Percentiles rank a stretch among this genome's conserved stretches.
phyloP scores from a whole-genome alignment of 2,329 filamentous ascomycete species.

The Ophiocordyceps unilateralis region DNA sequence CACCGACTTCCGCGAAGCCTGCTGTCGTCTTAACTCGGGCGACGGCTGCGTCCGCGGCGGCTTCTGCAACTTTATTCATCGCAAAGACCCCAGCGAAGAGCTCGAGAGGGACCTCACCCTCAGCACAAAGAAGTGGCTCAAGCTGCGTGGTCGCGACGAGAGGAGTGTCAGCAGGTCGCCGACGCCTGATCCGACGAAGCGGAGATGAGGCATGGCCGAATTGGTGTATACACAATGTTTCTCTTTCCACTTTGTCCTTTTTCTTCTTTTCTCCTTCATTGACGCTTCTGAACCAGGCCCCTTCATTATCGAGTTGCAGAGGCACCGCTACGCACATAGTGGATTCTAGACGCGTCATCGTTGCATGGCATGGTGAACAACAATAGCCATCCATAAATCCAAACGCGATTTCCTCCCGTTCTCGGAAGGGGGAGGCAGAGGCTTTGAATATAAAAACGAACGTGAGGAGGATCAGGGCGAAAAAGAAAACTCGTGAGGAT shows the following conservation, averaged over 20 bases:
- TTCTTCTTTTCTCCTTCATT: neutral
- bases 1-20: conserved; percentile 95
- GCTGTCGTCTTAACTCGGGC: conserved; percentile 82
- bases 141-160: conserved; percentile 65
- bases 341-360: too few species aligned
- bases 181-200: conserved; percentile 52
- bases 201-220: too few species aligned
- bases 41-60: conserved; percentile 92
- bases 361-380: too few species aligned
- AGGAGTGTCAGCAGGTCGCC: conserved; percentile 69
- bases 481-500: neutral
- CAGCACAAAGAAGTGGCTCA: conserved; percentile 92
- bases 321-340: too few species aligned
- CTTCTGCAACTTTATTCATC: conserved; percentile 98
- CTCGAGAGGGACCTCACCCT: conserved; percentile 76
- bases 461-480: neutral
- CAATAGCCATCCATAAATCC: neutral
- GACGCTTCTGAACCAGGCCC: too few species aligned
- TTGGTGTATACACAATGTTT: too few species aligned
- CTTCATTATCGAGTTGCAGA: too few species aligned
- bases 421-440: neutral
- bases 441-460: neutral
- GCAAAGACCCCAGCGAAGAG: conserved; percentile 84
- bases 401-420: neutral
- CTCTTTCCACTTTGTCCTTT: too few species aligned